phyloP scores from a whole-genome alignment of 1,284 basidiomycete species.

The Filobasidium uniguttulatum region DNA sequence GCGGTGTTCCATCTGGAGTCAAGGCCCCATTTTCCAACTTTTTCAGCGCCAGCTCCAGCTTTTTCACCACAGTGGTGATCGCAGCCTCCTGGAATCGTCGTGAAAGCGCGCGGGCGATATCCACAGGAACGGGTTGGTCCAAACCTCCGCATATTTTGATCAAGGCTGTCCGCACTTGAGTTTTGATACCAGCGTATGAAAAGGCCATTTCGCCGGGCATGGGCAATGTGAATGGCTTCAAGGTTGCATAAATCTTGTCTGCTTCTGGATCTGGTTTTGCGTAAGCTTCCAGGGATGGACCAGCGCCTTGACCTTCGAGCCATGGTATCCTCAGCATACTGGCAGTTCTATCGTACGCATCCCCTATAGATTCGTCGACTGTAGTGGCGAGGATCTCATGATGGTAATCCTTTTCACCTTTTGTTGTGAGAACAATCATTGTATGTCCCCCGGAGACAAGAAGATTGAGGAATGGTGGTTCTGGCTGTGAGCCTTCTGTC shows the following conservation, averaged over 20 bases:
- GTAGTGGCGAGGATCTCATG: slow-evolving; percentile 58
- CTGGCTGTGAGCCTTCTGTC: slow-evolving; percentile 46
- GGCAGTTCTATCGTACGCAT: slow-evolving; percentile 65
- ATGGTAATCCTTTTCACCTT: slow-evolving; percentile 41
- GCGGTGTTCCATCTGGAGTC: slow-evolving; percentile 34
- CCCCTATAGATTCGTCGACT: slow-evolving; percentile 58
- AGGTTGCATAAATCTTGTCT: slow-evolving; percentile 13
- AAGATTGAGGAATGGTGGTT: slow-evolving; percentile 73
- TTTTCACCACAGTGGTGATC: slow-evolving; percentile 58
- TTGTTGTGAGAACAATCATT: slow-evolving; percentile 59
- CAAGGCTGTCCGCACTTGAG: slow-evolving; percentile 39
- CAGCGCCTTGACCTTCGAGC: slow-evolving; percentile 47
- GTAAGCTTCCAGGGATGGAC: slow-evolving; percentile 63
- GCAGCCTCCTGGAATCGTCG: slow-evolving; percentile 59
- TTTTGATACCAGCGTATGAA: slow-evolving; percentile 61
- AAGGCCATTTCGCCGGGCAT: slow-evolving; percentile 44
- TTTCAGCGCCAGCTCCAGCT: slow-evolving; percentile 49
- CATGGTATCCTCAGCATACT: slow-evolving; percentile 53
- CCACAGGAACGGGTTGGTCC: slow-evolving; percentile 12
- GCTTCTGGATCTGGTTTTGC: slow-evolving; percentile 18
- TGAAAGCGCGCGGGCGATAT: slow-evolving; percentile 41
- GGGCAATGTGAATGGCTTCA: slow-evolving; percentile 42
- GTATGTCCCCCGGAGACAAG: slow-evolving; percentile 86
- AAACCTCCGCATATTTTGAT: slow-evolving; percentile 9
- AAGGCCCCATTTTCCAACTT: slow-evolving; percentile 20